Conservation (phyloP, 768 basidiomycete genomes). For the Leucocoprinus sp. region DNA sequence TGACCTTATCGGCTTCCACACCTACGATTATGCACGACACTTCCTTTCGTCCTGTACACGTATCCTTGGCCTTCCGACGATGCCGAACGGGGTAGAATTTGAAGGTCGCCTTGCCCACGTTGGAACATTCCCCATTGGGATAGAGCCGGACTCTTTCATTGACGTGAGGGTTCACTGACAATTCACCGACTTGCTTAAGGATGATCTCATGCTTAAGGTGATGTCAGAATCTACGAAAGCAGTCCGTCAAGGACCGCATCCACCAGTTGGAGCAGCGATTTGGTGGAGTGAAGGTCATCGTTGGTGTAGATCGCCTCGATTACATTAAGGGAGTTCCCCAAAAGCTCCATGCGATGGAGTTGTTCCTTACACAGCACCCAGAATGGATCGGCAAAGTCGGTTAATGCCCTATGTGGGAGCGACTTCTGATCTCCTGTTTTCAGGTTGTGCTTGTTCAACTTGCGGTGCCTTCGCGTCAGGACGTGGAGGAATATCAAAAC, state of each 20-base stretch:
- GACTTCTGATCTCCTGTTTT: constrained; percentile 1
- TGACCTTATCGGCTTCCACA: constrained; percentile 98
- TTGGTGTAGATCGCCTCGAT: constrained; percentile 96
- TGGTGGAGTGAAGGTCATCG: constrained; percentile 91
- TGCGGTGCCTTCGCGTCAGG: constrained; percentile 94
- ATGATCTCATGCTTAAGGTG: constrained; percentile 8
- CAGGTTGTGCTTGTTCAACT: constrained; percentile 94
- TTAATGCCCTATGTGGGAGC: neutral
- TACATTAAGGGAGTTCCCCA: constrained; percentile 99
- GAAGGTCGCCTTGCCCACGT: constrained; percentile 93
- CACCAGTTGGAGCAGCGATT: constrained; percentile 82
- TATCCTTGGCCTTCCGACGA: constrained; percentile 88
- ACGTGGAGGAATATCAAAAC: constrained; percentile 99
- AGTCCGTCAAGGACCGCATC: constrained; percentile 75
- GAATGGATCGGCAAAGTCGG: constrained; percentile 97
- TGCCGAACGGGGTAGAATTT: constrained; percentile 97
- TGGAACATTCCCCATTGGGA: constrained; percentile 98
- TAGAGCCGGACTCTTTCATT: constrained; percentile 89
- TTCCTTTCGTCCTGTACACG: constrained; percentile 98
- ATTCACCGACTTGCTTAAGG: neutral
- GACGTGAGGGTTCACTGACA: constrained; percentile 38
- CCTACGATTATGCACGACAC: constrained; percentile 98
- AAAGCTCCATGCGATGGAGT: constrained; percentile 92
- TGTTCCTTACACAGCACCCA: constrained; percentile 95
- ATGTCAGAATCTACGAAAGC: constrained; percentile 66